A percentile compares a stretch with the other conserved stretches of the same genome.
phyloP scores from a whole-genome alignment of 208 protist genomes.

The Phytomonas sp. region DNA sequence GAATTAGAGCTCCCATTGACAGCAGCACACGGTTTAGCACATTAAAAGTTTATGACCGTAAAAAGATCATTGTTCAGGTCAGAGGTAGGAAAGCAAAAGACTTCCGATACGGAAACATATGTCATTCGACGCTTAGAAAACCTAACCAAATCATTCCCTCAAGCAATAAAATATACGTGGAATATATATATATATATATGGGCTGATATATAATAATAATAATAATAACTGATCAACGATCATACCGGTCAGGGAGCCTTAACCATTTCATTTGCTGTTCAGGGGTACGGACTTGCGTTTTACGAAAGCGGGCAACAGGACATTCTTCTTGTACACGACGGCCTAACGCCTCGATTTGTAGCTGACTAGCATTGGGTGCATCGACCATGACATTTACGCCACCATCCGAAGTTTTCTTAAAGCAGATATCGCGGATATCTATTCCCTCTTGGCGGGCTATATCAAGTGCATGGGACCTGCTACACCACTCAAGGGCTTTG shows the following conservation, averaged over 20 bases:
- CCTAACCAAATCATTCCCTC: not conserved
- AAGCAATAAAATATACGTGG: conserved; percentile 7
- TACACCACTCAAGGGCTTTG: conserved; percentile 84
- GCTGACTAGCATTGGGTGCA: conserved; percentile 64
- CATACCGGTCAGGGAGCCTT: conserved; percentile 56
- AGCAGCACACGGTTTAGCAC: not conserved
- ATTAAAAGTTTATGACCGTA: not conserved
- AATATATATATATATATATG: conserved; percentile 13
- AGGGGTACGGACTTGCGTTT: conserved; percentile 49
- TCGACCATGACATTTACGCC: conserved; percentile 75
- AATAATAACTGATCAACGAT: conserved; percentile 34
- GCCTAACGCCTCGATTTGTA: conserved; percentile 84
- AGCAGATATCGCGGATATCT: conserved; percentile 66
- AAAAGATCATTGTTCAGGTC: not conserved
- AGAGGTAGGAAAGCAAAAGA: conserved; percentile 5
- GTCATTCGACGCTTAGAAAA: not conserved
- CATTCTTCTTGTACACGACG: conserved; percentile 81
- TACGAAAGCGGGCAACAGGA: conserved; percentile 79
- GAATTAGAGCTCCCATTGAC: not conserved
- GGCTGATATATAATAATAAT: conserved; percentile 10
- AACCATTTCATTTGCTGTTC: conserved; percentile 77
- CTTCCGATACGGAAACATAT: not conserved
- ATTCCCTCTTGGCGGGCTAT: conserved; percentile 71
- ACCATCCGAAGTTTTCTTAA: conserved; percentile 65
- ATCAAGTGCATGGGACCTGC: conserved; percentile 60